These are phyloP conservation scores for Cordyceps cicadae DNA, from an alignment of 2,329 filamentous ascomycete genomes.

Conservation along the genomic window DNA sequence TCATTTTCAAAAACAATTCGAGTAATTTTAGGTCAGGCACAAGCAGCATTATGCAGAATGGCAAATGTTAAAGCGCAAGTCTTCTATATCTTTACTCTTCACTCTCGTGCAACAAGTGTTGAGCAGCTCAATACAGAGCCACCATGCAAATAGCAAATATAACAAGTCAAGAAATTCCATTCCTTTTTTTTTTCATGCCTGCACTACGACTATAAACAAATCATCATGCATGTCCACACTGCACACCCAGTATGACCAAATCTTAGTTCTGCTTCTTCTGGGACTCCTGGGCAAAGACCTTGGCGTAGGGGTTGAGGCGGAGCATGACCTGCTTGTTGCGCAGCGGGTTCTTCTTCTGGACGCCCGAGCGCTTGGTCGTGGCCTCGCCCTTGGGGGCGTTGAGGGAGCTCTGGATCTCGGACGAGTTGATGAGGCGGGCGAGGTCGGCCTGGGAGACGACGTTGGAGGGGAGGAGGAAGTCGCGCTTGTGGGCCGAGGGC, in stretches of 20 bases:
- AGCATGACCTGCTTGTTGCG: slow-evolving; percentile 98
- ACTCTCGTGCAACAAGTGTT: not conserved
- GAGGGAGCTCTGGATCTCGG: slow-evolving; percentile 94
- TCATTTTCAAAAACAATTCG: no score
- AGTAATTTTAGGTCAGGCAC: no score
- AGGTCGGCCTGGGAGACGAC: slow-evolving; percentile 91
- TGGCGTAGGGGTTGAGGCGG: slow-evolving; percentile 96
- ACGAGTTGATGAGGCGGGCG: slow-evolving; percentile 96
- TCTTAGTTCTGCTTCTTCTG: slow-evolving; percentile 34
- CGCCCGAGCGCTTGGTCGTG: slow-evolving; percentile 77
- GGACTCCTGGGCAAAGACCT: slow-evolving; percentile 69
- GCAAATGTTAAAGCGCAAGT: not conserved
- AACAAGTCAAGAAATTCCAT: not conserved
- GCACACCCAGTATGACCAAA: slow-evolving; percentile 30
- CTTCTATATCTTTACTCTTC: not conserved
- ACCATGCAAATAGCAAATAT: not conserved
- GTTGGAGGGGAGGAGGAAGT: slow-evolving; percentile 94
- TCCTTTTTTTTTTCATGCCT: slow-evolving; percentile 5
- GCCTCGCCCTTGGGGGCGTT: slow-evolving; percentile 84
- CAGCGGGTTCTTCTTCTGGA: slow-evolving; percentile 99
- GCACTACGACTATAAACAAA: slow-evolving; percentile 10
- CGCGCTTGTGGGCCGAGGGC: slow-evolving; percentile 91
- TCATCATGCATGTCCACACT: slow-evolving; percentile 17
- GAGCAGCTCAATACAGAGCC: not conserved
- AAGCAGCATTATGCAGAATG: no score